Evolutionary conservation across 2,329 filamentous ascomycete species (phyloP).

Genomic region (Stachybotrys elegans): DNA sequence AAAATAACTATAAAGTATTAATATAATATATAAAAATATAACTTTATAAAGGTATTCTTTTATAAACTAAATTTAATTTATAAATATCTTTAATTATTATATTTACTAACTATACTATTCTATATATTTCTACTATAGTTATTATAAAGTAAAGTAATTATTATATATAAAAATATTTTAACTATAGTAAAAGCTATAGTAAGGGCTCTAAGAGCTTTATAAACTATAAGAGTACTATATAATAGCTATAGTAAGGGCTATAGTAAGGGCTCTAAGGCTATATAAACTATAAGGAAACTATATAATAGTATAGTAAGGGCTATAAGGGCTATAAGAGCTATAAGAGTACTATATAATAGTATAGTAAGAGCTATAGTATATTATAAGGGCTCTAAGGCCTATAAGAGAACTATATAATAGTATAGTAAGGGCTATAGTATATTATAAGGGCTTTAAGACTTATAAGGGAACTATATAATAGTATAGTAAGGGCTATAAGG

Average conservation of each 20-base stretch:
- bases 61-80: constrained; percentile 10
- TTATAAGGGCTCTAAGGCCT: neutral
- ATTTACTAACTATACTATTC: constrained; percentile 10
- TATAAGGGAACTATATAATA: constrained; percentile 1
- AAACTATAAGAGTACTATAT: constrained; percentile 2
- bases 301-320: constrained; percentile 1
- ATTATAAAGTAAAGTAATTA: constrained; percentile 5
- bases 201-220: constrained; percentile 1
- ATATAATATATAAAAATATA: constrained; percentile 7
- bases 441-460: neutral
- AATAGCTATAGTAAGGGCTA: neutral
- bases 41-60: constrained; percentile 12
- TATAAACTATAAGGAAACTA: neutral
- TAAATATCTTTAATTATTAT: constrained; percentile 9
- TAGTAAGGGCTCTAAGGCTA: constrained; percentile 1
- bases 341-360: neutral
- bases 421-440: constrained; percentile 1
- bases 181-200: neutral
- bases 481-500: neutral
- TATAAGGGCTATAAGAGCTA: neutral
- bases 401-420: neutral
- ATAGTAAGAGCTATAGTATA: neutral
- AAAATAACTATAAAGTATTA: constrained; percentile 9
- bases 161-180: constrained; percentile 5
- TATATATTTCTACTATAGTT: constrained; percentile 11